A percentile compares a stretch with the other conserved stretches of the same genome.
Evolutionary conservation across 1,139 yeast species (phyloP).

Genomic region (Candida albicans): DNA sequence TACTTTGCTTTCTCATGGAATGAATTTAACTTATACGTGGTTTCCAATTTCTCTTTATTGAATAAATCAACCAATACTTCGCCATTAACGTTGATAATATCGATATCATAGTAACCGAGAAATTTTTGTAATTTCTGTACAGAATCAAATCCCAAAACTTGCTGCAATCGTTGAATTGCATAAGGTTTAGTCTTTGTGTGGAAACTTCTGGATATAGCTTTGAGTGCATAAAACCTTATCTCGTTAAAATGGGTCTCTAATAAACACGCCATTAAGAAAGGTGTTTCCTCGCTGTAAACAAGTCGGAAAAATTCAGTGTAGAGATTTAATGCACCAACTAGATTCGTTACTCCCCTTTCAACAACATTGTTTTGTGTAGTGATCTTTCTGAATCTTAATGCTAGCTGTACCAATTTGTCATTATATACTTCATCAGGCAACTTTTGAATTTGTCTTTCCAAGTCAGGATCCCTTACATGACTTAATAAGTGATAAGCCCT

Average conservation of each 20-base stretch:
- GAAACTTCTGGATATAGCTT: conserved; percentile 63
- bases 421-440: conserved; percentile 60
- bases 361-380: conserved; percentile 63
- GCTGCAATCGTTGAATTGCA: conserved; percentile 45
- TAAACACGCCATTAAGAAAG: conserved; percentile 71
- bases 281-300: conserved; percentile 51
- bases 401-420: conserved; percentile 64
- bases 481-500: conserved; percentile 83
- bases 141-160: conserved; percentile 66
- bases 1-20: conserved; percentile 47
- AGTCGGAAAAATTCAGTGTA: conserved; percentile 66
- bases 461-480: conserved; percentile 80
- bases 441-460: conserved; percentile 72
- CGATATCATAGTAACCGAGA: conserved; percentile 64
- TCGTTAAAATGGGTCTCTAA: conserved; percentile 82
- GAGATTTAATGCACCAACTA: conserved; percentile 63
- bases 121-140: conserved; percentile 53
- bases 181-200: conserved; percentile 75
- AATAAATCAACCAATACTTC: conserved; percentile 54
- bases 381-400: conserved; percentile 65
- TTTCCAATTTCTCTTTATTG: conserved; percentile 46
- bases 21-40: conserved; percentile 45
- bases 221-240: conserved; percentile 72
- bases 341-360: conserved; percentile 55
- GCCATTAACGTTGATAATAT: conserved; percentile 34